These are phyloP conservation scores for Emmonsiellopsis sp. DNA, from an alignment of 2,329 filamentous ascomycete genomes.

Conservation along the genomic window DNA sequence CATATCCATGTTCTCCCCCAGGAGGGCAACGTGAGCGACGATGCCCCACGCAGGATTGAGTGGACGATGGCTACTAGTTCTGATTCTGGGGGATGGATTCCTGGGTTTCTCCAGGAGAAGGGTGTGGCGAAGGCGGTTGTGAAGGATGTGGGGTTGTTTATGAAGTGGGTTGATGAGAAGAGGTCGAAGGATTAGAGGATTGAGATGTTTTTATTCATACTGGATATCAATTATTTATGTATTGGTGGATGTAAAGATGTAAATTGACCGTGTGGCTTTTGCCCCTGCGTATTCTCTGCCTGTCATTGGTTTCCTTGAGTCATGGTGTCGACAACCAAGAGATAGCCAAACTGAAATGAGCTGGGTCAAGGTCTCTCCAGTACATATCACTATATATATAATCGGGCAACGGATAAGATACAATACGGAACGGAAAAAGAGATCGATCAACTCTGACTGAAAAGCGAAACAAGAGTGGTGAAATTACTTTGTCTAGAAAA, in stretches of 20 bases:
- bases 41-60: constrained; percentile 11
- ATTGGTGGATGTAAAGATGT: background rate
- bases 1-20: constrained; percentile 15
- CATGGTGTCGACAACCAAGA: too few species aligned
- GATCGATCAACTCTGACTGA: too few species aligned
- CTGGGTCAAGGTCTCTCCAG: too few species aligned
- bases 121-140: constrained; percentile 29
- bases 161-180: constrained; percentile 21
- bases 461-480: too few species aligned
- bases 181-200: background rate
- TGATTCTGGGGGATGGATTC: constrained; percentile 28
- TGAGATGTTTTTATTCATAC: background rate
- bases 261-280: too few species aligned
- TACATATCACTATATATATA: too few species aligned
- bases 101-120: constrained; percentile 29
- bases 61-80: constrained; percentile 33
- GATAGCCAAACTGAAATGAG: too few species aligned
- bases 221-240: background rate
- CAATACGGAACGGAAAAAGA: too few species aligned
- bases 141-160: constrained; percentile 31
- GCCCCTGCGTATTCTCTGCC: background rate
- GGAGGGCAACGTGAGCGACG: background rate
- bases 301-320: too few species aligned
- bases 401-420: too few species aligned
- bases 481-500: background rate